Evolutionary conservation across 2,329 filamentous ascomycete species (phyloP).

Genomic region (Penicillium hordei): DNA sequence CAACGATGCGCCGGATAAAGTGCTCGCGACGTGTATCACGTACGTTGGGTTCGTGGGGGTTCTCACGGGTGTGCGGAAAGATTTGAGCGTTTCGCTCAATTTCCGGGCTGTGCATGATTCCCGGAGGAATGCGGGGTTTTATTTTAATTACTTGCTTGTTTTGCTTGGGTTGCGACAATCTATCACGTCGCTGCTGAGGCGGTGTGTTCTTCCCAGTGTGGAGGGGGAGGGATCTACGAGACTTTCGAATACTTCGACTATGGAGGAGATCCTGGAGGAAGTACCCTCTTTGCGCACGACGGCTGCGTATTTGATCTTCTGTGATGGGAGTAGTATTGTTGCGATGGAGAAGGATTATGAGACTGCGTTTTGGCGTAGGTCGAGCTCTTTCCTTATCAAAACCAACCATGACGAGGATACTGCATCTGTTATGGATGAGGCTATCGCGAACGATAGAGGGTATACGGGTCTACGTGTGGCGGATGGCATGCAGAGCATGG

Average conservation of each 20-base stretch:
- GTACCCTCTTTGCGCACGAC: constrained; percentile 48
- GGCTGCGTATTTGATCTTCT: constrained; percentile 59
- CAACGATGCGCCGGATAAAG: constrained; percentile 29
- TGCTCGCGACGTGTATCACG: constrained; percentile 49
- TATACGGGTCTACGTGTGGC: constrained; percentile 21
- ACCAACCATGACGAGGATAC: constrained; percentile 56
- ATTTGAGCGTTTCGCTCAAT: constrained; percentile 53
- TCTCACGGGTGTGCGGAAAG: constrained; percentile 49
- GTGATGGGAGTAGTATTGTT: constrained; percentile 49
- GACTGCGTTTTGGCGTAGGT: constrained; percentile 47
- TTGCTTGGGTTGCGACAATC: constrained; percentile 55
- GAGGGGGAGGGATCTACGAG: too few relatives aligned
- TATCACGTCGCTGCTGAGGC: constrained; percentile 53
- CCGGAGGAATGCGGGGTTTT: constrained; percentile 44
- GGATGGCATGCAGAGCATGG: constrained; percentile 20
- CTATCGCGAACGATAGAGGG: constrained; percentile 20
- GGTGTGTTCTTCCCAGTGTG: constrained; percentile 11
- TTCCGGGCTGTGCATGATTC: constrained; percentile 53
- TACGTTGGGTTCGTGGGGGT: constrained; percentile 54
- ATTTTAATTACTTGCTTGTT: constrained; percentile 53
- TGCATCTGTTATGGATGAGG: constrained; percentile 15
- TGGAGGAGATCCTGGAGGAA: constrained; percentile 29
- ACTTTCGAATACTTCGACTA: constrained; percentile 5
- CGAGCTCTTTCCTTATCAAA: constrained; percentile 53
- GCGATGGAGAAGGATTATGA: constrained; percentile 58